Base-by-base conservation (phyloP, 495 filamentous ascomycete species). In the Podospora fimiseda region DNA sequence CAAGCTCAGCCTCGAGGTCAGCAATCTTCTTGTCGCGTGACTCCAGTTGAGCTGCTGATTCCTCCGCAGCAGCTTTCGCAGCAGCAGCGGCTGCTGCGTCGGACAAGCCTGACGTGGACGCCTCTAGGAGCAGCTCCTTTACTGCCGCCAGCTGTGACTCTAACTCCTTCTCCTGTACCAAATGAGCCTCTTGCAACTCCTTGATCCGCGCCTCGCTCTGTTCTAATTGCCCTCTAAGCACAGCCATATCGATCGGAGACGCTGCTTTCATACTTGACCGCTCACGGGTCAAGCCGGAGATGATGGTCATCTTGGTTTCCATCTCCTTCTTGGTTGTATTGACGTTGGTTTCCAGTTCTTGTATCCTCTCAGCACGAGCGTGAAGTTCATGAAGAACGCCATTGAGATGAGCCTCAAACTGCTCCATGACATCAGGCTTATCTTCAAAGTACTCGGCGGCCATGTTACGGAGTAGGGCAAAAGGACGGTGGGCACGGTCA, bases 281-380 rank as follows among this genome's bases (percentile, higher is more conserved):
- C 65, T 98, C 93, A 38, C 91, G 82, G 15, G 94, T 94, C 30
- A 98, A 79, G 5, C 93, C 93, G 15, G 90, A 88, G 53, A 98
- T 96, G 60, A 98, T 90, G 19, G 86, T 86, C 70, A 87, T 87
- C 78, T 97, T 97, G 50, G 78, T 82, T 56, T 98, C 94, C 88
- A 98, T 95, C 65, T 96, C 94, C 68, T 87, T 93, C 73, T 87
- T 94, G 13, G 92, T 80, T 7, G 80, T 82, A 2, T 83, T 73
- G 52, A 96, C 82, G 60, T 96, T 94, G 5, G 81, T 82, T 64
- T 98, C 93, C 9, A 98, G 75, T 45, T 90, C 83, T 62, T 90
- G 86, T 36, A 95, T 89, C 19, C 89, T 84, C 62, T 97, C 93
- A 15, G 91, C 89, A 20, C 90, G 84, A 33, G 72, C 79, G 56